These are phyloP conservation scores for Podila clonocystis DNA, from an alignment of 192 early-diverging fungal species.

Conservation along the genomic window DNA sequence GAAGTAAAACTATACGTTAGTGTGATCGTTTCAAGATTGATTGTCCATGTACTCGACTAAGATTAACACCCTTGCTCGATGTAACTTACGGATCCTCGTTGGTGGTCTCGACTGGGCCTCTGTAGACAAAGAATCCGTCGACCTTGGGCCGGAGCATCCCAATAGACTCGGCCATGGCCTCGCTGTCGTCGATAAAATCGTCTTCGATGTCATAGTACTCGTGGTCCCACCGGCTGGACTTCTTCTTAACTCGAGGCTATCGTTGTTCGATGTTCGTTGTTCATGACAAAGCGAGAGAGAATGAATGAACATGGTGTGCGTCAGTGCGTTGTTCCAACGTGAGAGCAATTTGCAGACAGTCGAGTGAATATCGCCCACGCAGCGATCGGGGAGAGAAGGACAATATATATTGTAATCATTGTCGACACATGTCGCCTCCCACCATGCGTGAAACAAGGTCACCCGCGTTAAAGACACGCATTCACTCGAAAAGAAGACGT, in stretches of 20 bases:
- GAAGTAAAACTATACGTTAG: too few relatives aligned
- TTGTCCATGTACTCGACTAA: too few relatives aligned
- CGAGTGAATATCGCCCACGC: too few relatives aligned
- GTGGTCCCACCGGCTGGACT: constrained; percentile 38
- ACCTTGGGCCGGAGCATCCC: constrained; percentile 50
- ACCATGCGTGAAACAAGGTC: too few relatives aligned
- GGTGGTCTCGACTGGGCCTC: constrained; percentile 53
- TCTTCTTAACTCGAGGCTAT: constrained; percentile 9
- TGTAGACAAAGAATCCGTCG: constrained; percentile 62
- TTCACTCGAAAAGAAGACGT: background rate
- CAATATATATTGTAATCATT: too few relatives aligned
- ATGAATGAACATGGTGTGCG: background rate
- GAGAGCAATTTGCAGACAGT: too few relatives aligned
- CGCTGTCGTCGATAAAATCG: constrained; percentile 71
- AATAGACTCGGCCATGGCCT: constrained; percentile 53
- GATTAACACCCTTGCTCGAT: background rate
- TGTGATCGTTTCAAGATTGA: background rate
- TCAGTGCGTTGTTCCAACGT: too few relatives aligned
- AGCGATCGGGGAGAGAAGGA: too few relatives aligned
- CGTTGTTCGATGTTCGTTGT: background rate
- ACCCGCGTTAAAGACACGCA: too few relatives aligned
- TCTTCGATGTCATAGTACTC: constrained; percentile 64
- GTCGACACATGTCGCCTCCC: too few relatives aligned
- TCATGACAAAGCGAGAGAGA: background rate
- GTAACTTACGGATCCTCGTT: constrained; percentile 40